Conservation (phyloP, 148 eudicot species). For the Nepenthes mirabilis region DNA sequence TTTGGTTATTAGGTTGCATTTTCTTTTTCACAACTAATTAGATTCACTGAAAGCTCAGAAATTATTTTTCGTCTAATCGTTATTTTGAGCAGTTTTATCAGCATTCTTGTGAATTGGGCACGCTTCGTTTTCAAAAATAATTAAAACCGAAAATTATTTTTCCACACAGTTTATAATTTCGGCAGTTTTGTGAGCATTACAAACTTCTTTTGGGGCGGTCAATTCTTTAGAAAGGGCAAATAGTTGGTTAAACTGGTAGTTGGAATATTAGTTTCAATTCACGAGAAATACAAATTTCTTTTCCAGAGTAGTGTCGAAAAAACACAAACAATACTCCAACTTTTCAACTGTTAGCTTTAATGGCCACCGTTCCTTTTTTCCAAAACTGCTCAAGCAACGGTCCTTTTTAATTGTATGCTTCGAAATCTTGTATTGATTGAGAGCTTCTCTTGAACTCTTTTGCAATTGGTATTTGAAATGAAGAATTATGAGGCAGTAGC, state of each 20-base stretch:
- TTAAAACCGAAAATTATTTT: no score
- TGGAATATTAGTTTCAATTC: constrained; percentile 13
- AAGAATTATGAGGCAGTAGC: constrained; percentile 27
- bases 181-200: no score
- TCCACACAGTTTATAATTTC: no score
- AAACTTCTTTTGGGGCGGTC: constrained; percentile 3
- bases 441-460: constrained; percentile 6
- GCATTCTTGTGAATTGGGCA: no score
- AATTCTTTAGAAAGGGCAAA: constrained; percentile 2
- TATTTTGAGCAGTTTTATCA: no score
- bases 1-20: no score
- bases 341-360: background rate
- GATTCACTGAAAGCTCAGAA: no score
- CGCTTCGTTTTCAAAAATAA: no score
- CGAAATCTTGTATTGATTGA: background rate
- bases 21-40: no score
- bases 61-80: no score
- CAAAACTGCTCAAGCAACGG: background rate
- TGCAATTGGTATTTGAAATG: constrained; percentile 27
- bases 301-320: background rate
- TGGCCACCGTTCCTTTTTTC: background rate
- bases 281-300: background rate
- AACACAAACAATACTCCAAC: background rate
- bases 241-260: constrained; percentile 23
- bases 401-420: background rate